Evolutionary conservation across 257 asterid genomes (phyloP).

Genomic region (Misopates orontium): DNA sequence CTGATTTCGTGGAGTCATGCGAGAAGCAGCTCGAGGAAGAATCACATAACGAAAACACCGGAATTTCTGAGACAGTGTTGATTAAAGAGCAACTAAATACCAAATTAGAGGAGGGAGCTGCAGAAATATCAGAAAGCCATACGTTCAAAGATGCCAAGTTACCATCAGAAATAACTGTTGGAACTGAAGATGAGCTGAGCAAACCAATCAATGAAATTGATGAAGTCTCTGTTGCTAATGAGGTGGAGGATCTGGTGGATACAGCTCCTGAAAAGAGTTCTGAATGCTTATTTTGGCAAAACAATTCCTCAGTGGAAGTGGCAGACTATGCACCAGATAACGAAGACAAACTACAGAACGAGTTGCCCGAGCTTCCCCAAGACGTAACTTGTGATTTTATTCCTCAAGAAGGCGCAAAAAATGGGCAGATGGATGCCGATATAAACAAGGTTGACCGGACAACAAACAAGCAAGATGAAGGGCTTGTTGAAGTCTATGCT

Average conservation of each 20-base stretch:
- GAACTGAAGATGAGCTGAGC: slow-evolving; percentile 18
- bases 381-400: slow-evolving; percentile 21
- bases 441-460: not conserved
- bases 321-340: not conserved
- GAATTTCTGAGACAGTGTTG: slow-evolving; percentile 12
- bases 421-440: slow-evolving; percentile 1
- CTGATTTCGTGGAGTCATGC: too few relatives aligned
- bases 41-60: slow-evolving; percentile 9
- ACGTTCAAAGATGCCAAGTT: not conserved
- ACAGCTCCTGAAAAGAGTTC: slow-evolving; percentile 8
- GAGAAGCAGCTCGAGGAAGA: slow-evolving; percentile 25
- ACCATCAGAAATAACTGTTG: slow-evolving; percentile 1
- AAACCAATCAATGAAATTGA: slow-evolving; percentile 17
- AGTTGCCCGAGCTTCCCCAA: slow-evolving; percentile 25
- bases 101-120: slow-evolving; percentile 11
- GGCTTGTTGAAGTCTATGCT: not conserved
- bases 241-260: not conserved
- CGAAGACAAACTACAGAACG: not conserved
- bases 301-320: not conserved
- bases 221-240: slow-evolving; percentile 1
- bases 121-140: not conserved
- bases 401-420: not conserved
- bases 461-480: slow-evolving; percentile 24
- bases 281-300: not conserved
- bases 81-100: not conserved